Evolutionary conservation across 495 filamentous ascomycete species (phyloP).

Genomic region (Durotheca rogersii): DNA sequence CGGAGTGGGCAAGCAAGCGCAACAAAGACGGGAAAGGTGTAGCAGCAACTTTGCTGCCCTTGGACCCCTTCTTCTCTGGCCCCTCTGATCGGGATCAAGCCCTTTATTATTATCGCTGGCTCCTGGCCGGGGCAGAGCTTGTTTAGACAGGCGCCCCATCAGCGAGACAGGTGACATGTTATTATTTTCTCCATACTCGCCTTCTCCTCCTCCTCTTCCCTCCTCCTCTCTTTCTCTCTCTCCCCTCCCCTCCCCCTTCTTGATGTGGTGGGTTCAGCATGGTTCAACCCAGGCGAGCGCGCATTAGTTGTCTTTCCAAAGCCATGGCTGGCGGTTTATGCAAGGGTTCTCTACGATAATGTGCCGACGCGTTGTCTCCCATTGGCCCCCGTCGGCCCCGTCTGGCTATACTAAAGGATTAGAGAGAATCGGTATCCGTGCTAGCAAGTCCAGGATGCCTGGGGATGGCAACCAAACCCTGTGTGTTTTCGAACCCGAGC

Average conservation of each 20-base stretch:
- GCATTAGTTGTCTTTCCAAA: constrained; percentile 1
- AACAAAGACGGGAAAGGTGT: too few relatives aligned
- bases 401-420: background rate
- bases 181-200: constrained; percentile 12
- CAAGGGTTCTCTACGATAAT: constrained; percentile 3
- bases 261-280: constrained; percentile 8
- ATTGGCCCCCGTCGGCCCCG: constrained; percentile 7
- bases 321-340: background rate
- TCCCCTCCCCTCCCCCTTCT: background rate
- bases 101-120: background rate
- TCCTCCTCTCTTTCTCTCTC: too few relatives aligned
- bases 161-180: constrained; percentile 6
- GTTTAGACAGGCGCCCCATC: constrained; percentile 1
- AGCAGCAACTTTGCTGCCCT: too few relatives aligned
- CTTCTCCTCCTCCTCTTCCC: too few relatives aligned
- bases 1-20: too few relatives aligned
- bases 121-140: constrained; percentile 1
- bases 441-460: constrained; percentile 3
- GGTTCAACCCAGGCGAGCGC: background rate
- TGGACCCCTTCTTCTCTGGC: background rate
- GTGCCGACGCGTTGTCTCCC: background rate
- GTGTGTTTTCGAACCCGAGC: constrained; percentile 8
- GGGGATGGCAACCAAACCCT: constrained; percentile 1
- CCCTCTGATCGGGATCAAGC: constrained; percentile 14
- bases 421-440: too few relatives aligned